Percentiles rank a stretch among this genome's conserved stretches.
phyloP scores from a whole-genome alignment of 768 basidiomycete genomes.

The Gloeopeniophorella convolvens region DNA sequence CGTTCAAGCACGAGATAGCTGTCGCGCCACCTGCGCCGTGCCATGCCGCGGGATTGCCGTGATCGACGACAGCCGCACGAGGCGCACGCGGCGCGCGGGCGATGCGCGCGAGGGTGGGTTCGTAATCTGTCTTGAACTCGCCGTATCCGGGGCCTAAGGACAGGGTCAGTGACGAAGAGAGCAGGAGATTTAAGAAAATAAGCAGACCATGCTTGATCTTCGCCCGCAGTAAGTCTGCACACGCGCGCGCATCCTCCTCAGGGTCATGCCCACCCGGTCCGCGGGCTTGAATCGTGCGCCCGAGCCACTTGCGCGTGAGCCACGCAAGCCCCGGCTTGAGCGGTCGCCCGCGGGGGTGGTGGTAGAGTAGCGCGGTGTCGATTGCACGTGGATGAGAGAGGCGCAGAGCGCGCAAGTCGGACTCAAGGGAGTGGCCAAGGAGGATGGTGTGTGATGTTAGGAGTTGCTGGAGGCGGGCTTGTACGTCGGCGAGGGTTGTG shows the following conservation, averaged over 20 bases:
- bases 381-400: constrained; percentile 82
- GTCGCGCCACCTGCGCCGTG: constrained; percentile 81
- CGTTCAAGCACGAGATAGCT: constrained; percentile 63
- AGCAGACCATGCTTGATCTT: constrained; percentile 66
- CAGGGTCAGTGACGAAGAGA: background rate
- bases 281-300: constrained; percentile 77
- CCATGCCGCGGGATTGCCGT: constrained; percentile 78
- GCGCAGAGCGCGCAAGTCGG: constrained; percentile 84
- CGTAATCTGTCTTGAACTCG: constrained; percentile 76
- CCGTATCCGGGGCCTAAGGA: constrained; percentile 64
- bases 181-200: background rate
- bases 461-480: constrained; percentile 57
- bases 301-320: constrained; percentile 92
- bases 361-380: constrained; percentile 85
- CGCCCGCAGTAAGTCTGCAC: constrained; percentile 73
- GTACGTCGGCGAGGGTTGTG: constrained; percentile 75
- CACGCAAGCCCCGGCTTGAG: constrained; percentile 95
- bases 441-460: constrained; percentile 70
- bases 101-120: constrained; percentile 87
- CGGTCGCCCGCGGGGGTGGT: constrained; percentile 90
- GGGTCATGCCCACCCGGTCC: constrained; percentile 90
- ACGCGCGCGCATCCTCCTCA: constrained; percentile 89
- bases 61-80: constrained; percentile 70
- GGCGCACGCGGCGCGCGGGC: constrained; percentile 42
- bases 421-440: constrained; percentile 93